A percentile compares a stretch with the other conserved stretches of the same genome.
Evolutionary conservation across 306 rosid species (phyloP).

Genomic region (Dryas alaskensis): DNA sequence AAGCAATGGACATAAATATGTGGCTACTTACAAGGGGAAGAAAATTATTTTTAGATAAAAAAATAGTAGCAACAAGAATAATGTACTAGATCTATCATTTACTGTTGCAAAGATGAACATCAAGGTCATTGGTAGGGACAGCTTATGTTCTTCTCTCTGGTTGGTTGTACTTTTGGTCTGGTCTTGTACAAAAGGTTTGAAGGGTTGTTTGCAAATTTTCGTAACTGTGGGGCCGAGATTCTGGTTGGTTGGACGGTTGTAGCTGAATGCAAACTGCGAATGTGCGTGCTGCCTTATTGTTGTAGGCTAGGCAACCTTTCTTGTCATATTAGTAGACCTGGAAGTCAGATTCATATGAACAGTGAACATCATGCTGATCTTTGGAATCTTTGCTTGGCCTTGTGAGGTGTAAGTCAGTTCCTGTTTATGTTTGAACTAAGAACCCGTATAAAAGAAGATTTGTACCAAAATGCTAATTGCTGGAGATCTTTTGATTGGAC

Average conservation of each 20-base stretch:
- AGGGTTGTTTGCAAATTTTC: neutral
- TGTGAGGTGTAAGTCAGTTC: neutral
- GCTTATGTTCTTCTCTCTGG: neutral
- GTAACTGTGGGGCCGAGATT: neutral
- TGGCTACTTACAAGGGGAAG: neutral
- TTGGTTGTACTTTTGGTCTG: neutral
- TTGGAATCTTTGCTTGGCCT: conserved; percentile 1
- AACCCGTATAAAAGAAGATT: neutral
- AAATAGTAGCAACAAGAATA: neutral
- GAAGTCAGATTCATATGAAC: neutral
- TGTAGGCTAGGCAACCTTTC: neutral
- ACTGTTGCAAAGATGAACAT: neutral
- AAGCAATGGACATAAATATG: neutral
- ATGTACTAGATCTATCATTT: neutral
- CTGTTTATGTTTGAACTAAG: neutral
- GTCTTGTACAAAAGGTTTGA: neutral
- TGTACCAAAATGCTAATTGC: neutral
- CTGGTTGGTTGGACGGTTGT: conserved; percentile 8
- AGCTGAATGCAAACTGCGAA: neutral
- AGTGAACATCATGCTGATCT: neutral
- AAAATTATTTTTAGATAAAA: neutral
- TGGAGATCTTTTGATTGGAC: conserved; percentile 1
- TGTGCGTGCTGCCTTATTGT: neutral
- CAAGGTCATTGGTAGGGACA: neutral
- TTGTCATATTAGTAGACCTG: neutral